Percentiles rank a stretch among this genome's conserved stretches.
Conservation (phyloP, 352 stramenopile genomes). For the Globisporangium spinosum region DNA sequence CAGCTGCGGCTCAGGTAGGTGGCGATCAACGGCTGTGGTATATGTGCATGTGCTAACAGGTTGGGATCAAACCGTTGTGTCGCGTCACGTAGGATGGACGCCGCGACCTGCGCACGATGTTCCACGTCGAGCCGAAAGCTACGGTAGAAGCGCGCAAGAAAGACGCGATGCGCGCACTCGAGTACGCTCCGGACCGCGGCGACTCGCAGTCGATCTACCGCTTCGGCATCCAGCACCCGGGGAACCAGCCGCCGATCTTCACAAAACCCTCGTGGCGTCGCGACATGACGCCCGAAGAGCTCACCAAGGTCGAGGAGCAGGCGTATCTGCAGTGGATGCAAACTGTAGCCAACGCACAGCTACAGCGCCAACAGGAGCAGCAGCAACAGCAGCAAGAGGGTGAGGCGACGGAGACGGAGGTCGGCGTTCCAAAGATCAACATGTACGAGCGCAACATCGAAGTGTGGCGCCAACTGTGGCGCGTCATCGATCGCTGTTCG, state of each 20-base stretch:
- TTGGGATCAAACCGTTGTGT: neutral
- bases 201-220: constrained; percentile 74
- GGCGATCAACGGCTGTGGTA: neutral
- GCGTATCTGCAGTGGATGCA: constrained; percentile 59
- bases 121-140: constrained; percentile 53
- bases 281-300: constrained; percentile 61
- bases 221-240: constrained; percentile 48
- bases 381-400: neutral
- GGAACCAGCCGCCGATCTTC: constrained; percentile 65
- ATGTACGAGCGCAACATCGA: constrained; percentile 80
- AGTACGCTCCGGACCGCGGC: constrained; percentile 54
- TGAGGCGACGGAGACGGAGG: neutral
- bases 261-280: constrained; percentile 58
- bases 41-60: neutral
- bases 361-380: constrained; percentile 17
- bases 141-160: constrained; percentile 61
- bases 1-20: constrained; percentile 1
- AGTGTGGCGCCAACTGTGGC: constrained; percentile 82
- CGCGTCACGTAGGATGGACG: constrained; percentile 23
- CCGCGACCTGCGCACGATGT: constrained; percentile 66
- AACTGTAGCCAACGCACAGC: constrained; percentile 42
- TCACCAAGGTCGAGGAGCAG: constrained; percentile 46
- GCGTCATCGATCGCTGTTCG: constrained; percentile 71
- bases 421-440: constrained; percentile 34
- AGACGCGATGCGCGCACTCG: constrained; percentile 59